Base-by-base conservation (phyloP, 306 rosid genomes). In the Rubus idaeus region DNA sequence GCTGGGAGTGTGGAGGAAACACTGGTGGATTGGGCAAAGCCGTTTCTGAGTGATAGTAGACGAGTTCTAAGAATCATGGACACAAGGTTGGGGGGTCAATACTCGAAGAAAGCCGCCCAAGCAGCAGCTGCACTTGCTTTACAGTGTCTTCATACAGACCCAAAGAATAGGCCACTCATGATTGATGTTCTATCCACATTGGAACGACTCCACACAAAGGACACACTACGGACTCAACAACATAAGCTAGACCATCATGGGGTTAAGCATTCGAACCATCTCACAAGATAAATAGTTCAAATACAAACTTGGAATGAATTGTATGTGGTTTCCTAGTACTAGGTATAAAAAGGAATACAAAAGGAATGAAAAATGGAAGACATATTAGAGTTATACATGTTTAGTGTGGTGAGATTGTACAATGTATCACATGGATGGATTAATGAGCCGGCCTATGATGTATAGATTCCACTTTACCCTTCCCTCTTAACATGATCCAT, bases 1-100 rank as follows among this genome's bases (percentile, higher is more conserved):
- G 77, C 75, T 3, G 90, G 87, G 58, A 73, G 60, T 68, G 80
- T 80, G 0, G 93, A 88, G 40, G 96, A 95, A 71, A 88, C 93
- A 52, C 81, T 95, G 71, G 98, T 95, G 13, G 92, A 92, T 68
- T 90, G 97, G 97, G 98, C 93, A 18, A 88, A 70, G 76, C 98
- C 95, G 0, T 89, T 89, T 79, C 40, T 95, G 21, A 83, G 72
- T 10, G 96, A 95, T 9, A 53, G 84, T 62, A 90, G 77, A 78
- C 83, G 97, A 42, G 79, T 95, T 52, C 78, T 87, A 60, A 88
- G 98, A 83, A 87, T 94, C 67, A 90, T 94, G 96, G 98, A 94
- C 74, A 77, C 85, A 9, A 85, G 91, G 68, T 77, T 94, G 75
- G 95, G 95, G 5, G 98, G 98, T 75, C 95, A 95, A 60, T 95